These are phyloP conservation scores for Fusarium sp. DNA, from an alignment of 2,329 filamentous ascomycete species.

Conservation along the genomic window DNA sequence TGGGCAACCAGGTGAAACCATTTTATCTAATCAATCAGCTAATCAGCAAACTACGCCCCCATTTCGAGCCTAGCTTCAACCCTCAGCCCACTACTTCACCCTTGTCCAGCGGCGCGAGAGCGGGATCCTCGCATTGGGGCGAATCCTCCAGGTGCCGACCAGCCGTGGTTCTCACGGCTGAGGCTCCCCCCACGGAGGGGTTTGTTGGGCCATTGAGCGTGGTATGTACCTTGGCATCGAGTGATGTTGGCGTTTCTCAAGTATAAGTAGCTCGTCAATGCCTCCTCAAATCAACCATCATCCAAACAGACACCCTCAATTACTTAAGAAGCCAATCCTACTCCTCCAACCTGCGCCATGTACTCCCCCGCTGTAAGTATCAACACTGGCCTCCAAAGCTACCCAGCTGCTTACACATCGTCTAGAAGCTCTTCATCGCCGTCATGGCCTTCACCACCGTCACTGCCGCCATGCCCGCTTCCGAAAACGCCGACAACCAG, in stretches of 20 bases:
- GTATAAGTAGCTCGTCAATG: not conserved
- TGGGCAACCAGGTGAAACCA: not conserved
- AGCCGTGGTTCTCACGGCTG: not conserved
- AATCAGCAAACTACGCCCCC: not conserved
- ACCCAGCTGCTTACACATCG: not conserved
- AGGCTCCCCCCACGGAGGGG: not conserved
- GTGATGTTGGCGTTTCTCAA: not conserved
- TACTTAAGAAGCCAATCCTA: not conserved
- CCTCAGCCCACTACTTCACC: not conserved
- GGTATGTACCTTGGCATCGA: not conserved
- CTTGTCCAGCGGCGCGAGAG: not conserved
- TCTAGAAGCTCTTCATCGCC: not conserved
- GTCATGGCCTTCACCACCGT: not conserved
- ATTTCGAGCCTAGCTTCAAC: not conserved
- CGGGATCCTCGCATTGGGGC: not conserved
- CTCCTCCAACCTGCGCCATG: not conserved
- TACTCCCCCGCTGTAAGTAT: not conserved
- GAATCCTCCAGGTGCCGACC: not conserved
- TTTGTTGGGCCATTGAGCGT: not conserved
- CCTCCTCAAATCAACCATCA: not conserved
- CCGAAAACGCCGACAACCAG: not conserved
- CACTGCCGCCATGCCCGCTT: not conserved
- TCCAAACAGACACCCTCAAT: not conserved
- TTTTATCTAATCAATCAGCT: slow-evolving; percentile 1
- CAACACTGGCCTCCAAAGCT: no score